Conservation (phyloP, 176 grass and related monocot genomes). For the Zea luxurians region DNA sequence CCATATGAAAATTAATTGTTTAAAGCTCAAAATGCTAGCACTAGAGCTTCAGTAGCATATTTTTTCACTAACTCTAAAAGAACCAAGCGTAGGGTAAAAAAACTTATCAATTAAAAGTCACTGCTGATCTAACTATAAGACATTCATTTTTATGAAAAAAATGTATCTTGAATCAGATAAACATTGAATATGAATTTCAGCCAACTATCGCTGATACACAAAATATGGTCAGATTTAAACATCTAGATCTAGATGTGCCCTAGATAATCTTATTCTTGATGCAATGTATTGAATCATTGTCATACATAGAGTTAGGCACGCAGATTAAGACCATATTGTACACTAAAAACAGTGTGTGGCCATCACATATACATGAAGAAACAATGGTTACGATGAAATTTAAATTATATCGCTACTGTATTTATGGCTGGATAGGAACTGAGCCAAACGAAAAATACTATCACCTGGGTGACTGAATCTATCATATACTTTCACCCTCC, state of each 20-base stretch:
- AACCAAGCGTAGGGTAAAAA: not conserved
- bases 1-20: conserved; percentile 16
- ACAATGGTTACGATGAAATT: not conserved
- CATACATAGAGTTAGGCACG: not conserved
- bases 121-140: not conserved
- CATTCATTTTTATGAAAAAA: not conserved
- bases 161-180: not conserved
- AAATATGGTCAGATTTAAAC: not conserved
- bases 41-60: not conserved
- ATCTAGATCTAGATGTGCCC: not conserved
- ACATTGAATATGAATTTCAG: not conserved
- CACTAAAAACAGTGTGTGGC: not conserved
- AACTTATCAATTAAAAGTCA: not conserved
- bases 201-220: not conserved
- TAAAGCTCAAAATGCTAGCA: conserved; percentile 19
- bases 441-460: not conserved
- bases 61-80: not conserved
- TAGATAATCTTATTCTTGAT: conserved; percentile 9
- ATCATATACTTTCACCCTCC: not conserved
- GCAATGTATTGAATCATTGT: not conserved
- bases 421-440: not conserved
- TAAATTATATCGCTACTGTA: not conserved
- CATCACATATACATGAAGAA: not conserved
- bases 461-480: not conserved
- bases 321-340: not conserved